Evolutionary conservation across 2,329 filamentous ascomycete genomes (phyloP), one percentile per base, ranked within the genome.

Genomic region (Ophiostoma novo-ulmi): DNA sequence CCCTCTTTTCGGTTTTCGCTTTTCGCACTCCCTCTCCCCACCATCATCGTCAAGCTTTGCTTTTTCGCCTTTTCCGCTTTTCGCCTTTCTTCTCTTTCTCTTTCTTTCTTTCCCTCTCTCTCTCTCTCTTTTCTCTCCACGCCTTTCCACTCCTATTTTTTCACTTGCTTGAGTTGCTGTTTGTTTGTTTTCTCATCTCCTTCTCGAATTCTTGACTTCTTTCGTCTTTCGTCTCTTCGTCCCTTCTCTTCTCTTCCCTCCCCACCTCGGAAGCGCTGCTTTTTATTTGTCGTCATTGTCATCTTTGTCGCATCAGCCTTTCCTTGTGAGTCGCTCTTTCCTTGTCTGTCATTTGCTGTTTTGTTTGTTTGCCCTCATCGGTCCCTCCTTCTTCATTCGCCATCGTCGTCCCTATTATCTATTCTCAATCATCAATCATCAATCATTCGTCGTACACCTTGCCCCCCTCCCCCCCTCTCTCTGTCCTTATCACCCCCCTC

Each of bases 211-310:
- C 41, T 39, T 64, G 44, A 31, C 31, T 70, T 48, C 38, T 48
- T 13, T 38, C 11, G 8, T 64, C 52, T 17, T 31, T 8, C 20
- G 11, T 58, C 65, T 48, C 41, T 39, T 44, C 63, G 8, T 61
- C 39, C 41, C 68, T 10, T 64, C 65, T 44, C 41, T 71, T 67
- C 61, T 44, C 69, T 58, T 61, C 26, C 26, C 67, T 61, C 52
- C 55, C 68, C 22, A 44, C 68, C 66, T 55, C 41, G 35, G 38
- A 68, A 52, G 39, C 65, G 65, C 65, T 67, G 65, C 65, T 67
- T 41, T 67, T 38, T 44, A 26, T 48, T 48, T 48, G 26, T 70
- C 48, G 65, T 64, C 69, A 70, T 67, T 68, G 66, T 68, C 70
- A 44, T 48, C 65, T 67, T 39, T 67, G 65, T 67, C 65, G 39